These are phyloP conservation scores for Xanthoceras sorbifolium DNA, from an alignment of 345 rosid genomes.

Conservation along the genomic window DNA sequence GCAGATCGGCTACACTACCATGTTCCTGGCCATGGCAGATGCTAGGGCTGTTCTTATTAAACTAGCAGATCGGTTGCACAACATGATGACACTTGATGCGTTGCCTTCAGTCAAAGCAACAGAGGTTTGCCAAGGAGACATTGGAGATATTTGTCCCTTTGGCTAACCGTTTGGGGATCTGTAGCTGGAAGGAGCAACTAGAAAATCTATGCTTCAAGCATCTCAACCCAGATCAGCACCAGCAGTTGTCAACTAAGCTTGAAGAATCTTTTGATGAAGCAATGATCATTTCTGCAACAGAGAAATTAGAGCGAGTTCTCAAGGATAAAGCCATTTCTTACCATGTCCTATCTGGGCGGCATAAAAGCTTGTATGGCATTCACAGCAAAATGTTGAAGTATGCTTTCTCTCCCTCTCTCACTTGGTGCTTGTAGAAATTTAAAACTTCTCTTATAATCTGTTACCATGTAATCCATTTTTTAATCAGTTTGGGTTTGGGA, in stretches of 20 bases:
- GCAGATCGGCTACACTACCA: slow-evolving; percentile 89
- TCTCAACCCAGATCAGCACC: slow-evolving; percentile 75
- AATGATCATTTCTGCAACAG: slow-evolving; percentile 62
- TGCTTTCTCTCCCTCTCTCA: slow-evolving; percentile 27
- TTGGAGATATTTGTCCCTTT: slow-evolving; percentile 85
- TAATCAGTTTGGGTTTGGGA: too few relatives aligned
- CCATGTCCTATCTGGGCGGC: slow-evolving; percentile 72
- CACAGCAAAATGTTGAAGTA: slow-evolving; percentile 90
- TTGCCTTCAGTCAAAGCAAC: slow-evolving; percentile 70
- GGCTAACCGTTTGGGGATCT: slow-evolving; percentile 87
- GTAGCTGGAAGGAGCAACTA: slow-evolving; percentile 85
- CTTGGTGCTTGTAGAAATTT: too few relatives aligned
- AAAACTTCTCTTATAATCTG: too few relatives aligned
- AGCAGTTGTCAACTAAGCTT: slow-evolving; percentile 65
- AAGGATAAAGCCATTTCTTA: slow-evolving; percentile 59
- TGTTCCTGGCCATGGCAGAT: slow-evolving; percentile 97
- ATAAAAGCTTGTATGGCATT: slow-evolving; percentile 93
- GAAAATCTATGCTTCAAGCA: slow-evolving; percentile 91
- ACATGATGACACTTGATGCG: slow-evolving; percentile 89
- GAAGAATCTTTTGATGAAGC: slow-evolving; percentile 75
- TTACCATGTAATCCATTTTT: too few relatives aligned
- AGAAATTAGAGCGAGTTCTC: slow-evolving; percentile 73
- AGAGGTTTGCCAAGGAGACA: slow-evolving; percentile 93
- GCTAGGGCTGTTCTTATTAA: slow-evolving; percentile 96
- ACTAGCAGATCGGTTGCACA: slow-evolving; percentile 93